Percentiles rank a stretch among this genome's conserved stretches.
Evolutionary conservation across 2,329 filamentous ascomycete genomes (phyloP).

Genomic region (Podosphaera fusca): DNA sequence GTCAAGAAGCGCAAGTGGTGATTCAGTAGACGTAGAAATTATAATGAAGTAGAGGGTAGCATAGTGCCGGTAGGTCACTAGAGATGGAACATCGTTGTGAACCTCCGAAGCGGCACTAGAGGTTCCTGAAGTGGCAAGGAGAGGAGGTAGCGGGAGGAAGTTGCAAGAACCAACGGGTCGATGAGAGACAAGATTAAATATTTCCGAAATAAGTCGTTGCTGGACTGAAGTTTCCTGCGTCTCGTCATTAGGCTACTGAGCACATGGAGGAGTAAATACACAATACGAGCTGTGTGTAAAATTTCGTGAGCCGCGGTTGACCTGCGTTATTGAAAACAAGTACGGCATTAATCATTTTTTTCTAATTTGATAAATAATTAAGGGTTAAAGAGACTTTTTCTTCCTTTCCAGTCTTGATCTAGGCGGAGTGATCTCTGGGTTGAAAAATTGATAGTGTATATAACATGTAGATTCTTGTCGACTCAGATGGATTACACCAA

Average conservation of each 20-base stretch:
- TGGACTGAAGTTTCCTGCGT: slow-evolving; percentile 83
- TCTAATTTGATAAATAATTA: too few species aligned
- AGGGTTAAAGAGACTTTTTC: too few species aligned
- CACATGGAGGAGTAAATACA: slow-evolving; percentile 2
- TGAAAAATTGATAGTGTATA: too few species aligned
- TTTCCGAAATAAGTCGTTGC: slow-evolving; percentile 88
- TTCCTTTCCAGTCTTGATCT: too few species aligned
- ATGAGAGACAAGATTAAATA: slow-evolving; percentile 86
- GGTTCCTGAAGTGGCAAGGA: slow-evolving; percentile 38
- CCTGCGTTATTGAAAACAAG: slow-evolving; percentile 97
- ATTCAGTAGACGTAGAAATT: slow-evolving; percentile 90
- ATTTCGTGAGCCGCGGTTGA: slow-evolving; percentile 89
- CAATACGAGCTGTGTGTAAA: slow-evolving; percentile 82
- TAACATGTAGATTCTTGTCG: too few species aligned
- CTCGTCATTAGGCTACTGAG: slow-evolving; percentile 3
- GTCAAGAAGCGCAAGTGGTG: slow-evolving; percentile 81
- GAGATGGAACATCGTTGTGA: slow-evolving; percentile 72
- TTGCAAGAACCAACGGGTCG: slow-evolving; percentile 86
- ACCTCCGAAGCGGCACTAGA: slow-evolving; percentile 36
- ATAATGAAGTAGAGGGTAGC: slow-evolving; percentile 97
- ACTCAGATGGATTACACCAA: too few species aligned
- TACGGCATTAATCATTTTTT: slow-evolving; percentile 84
- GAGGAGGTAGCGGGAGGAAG: slow-evolving; percentile 61
- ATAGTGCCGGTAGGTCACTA: slow-evolving; percentile 95
- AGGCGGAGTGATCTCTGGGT: too few species aligned